These are phyloP conservation scores for Leishmania turanica DNA, from an alignment of 208 protist species.

Conservation along the genomic window DNA sequence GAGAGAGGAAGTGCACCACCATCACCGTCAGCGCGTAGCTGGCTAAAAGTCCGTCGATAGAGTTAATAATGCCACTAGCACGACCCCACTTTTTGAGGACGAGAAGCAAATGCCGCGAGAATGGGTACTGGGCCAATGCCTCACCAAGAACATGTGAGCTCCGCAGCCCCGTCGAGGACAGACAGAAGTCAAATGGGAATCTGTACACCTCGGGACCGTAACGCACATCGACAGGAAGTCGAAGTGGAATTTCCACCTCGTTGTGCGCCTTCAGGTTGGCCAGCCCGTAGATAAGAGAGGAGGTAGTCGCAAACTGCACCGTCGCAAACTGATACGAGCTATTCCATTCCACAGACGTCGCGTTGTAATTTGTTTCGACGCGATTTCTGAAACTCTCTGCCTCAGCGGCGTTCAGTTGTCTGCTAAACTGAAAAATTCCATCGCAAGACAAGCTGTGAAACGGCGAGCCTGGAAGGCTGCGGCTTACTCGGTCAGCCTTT, in stretches of 20 bases:
- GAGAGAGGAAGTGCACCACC: constrained; percentile 81
- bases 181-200: constrained; percentile 91
- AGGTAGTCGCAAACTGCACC: constrained; percentile 69
- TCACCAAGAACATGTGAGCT: constrained; percentile 84
- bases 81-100: constrained; percentile 89
- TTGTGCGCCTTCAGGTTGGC: constrained; percentile 71
- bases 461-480: constrained; percentile 71
- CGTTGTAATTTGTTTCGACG: constrained; percentile 61
- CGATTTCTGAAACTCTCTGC: constrained; percentile 48
- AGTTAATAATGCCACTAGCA: constrained; percentile 76
- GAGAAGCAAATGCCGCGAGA: constrained; percentile 81
- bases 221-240: constrained; percentile 74
- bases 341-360: constrained; percentile 77
- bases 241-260: constrained; percentile 76
- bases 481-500: constrained; percentile 83
- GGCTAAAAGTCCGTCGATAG: constrained; percentile 88
- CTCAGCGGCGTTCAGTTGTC: constrained; percentile 54
- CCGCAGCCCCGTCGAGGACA: constrained; percentile 82
- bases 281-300: constrained; percentile 67
- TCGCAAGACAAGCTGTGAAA: constrained; percentile 72
- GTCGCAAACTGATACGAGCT: constrained; percentile 76
- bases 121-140: constrained; percentile 65
- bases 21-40: constrained; percentile 90
- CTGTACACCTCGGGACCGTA: constrained; percentile 87
- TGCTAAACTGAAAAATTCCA: constrained; percentile 85